Percentiles rank a stretch among this genome's conserved stretches.
These are phyloP conservation scores for Auricularia cornea DNA, from an alignment of 768 basidiomycete species.

Conservation along the genomic window DNA sequence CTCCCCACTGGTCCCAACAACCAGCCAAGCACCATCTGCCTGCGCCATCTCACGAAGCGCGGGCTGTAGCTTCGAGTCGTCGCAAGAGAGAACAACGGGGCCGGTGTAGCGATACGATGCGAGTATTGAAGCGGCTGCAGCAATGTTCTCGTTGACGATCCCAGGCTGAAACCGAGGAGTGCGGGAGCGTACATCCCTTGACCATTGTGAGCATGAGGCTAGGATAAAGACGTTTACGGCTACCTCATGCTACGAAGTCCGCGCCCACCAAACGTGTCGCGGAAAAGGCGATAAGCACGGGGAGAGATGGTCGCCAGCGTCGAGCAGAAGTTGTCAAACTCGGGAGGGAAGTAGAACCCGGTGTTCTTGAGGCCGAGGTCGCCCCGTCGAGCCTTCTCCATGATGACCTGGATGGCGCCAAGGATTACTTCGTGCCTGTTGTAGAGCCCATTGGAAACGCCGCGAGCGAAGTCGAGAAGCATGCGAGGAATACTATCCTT, in stretches of 20 bases:
- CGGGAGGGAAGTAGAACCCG: constrained; percentile 11
- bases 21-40: constrained; percentile 10
- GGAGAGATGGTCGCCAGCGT: constrained; percentile 10
- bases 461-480: constrained; percentile 13
- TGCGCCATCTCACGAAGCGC: constrained; percentile 8
- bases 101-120: constrained; percentile 8
- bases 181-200: constrained; percentile 8
- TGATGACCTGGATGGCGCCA: constrained; percentile 14
- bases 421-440: constrained; percentile 9
- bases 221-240: no score
- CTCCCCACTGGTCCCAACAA: constrained; percentile 10
- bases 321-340: constrained; percentile 13
- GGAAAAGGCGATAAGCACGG: constrained; percentile 10
- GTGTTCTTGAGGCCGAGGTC: constrained; percentile 7
- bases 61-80: constrained; percentile 13
- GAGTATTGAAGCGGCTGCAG: background rate
- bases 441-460: constrained; percentile 12
- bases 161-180: constrained; percentile 9
- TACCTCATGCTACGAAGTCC: constrained; percentile 11
- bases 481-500: background rate
- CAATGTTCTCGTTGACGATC: constrained; percentile 7
- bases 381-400: constrained; percentile 8
- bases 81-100: constrained; percentile 13
- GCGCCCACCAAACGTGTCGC: constrained; percentile 12
- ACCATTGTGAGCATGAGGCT: background rate